Percentiles rank a stretch among this genome's conserved stretches.
Evolutionary conservation across 176 grass and related monocot species (phyloP).

Genomic region (Raddia distichophylla): DNA sequence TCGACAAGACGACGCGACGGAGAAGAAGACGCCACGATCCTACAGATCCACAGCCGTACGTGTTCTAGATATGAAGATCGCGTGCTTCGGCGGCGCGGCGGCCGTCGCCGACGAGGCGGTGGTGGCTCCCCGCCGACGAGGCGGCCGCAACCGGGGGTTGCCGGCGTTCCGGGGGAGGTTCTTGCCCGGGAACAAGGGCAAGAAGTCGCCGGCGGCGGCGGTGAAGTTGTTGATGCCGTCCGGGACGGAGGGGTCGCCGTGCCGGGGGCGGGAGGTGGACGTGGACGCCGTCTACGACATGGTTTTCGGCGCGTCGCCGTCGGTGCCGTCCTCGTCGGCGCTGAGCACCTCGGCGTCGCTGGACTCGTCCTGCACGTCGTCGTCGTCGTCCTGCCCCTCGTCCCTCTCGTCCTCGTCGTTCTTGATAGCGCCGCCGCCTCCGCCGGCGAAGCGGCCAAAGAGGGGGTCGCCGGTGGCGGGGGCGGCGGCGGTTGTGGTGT

Average conservation of each 20-base stretch:
- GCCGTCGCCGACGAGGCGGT: constrained; percentile 13
- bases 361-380: background rate
- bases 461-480: constrained; percentile 9
- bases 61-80: constrained; percentile 5
- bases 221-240: background rate
- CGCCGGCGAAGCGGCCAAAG: background rate
- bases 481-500: constrained; percentile 33
- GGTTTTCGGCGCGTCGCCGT: background rate
- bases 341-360: constrained; percentile 20
- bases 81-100: constrained; percentile 42
- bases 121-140: background rate
- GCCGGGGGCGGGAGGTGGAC: background rate
- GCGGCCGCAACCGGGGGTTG: background rate
- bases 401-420: background rate
- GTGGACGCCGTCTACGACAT: background rate
- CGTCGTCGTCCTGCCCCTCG: background rate
- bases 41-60: background rate
- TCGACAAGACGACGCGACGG: background rate
- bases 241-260: background rate
- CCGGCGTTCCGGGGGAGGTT: background rate
- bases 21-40: background rate
- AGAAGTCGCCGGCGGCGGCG: background rate
- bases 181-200: background rate
- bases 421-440: background rate
- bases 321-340: constrained; percentile 19